Evolutionary conservation across 345 rosid genomes (phyloP).

Genomic region (Pseudoturritis turrita): DNA sequence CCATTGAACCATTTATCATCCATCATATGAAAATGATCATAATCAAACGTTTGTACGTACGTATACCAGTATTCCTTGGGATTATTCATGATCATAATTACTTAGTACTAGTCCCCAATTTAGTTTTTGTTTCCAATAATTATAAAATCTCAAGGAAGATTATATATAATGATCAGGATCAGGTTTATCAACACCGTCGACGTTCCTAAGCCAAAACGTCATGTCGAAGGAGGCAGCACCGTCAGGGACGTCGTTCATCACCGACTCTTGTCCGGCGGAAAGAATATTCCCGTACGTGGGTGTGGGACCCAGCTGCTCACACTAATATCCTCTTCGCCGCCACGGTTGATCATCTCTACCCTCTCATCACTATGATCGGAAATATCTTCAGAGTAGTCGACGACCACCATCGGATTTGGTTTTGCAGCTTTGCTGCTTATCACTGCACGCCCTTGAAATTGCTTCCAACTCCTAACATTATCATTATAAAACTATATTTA

Average conservation of each 20-base stretch:
- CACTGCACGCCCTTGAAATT: constrained; percentile 18
- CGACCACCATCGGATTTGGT: constrained; percentile 1
- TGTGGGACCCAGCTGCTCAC: constrained; percentile 50
- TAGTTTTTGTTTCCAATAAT: background rate
- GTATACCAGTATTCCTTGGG: background rate
- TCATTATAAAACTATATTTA: background rate
- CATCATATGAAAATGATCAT: background rate
- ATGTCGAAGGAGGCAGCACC: constrained; percentile 43
- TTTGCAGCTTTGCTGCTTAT: constrained; percentile 22
- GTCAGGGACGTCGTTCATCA: constrained; percentile 54
- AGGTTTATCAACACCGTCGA: constrained; percentile 48
- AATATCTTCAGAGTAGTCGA: constrained; percentile 6
- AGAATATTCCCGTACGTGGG: constrained; percentile 63
- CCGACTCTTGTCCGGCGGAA: constrained; percentile 56
- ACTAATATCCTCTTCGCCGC: constrained; percentile 1
- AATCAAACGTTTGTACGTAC: background rate
- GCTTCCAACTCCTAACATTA: constrained; percentile 22
- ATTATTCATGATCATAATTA: constrained; percentile 10
- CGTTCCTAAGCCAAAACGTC: constrained; percentile 51
- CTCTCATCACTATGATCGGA: background rate
- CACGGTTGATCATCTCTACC: background rate
- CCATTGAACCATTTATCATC: background rate
- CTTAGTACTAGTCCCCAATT: background rate
- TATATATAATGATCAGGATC: constrained; percentile 27
- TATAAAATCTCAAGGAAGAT: too few species aligned